A percentile compares a stretch with the other conserved stretches of the same genome.
Conservation (phyloP, 768 basidiomycete genomes). For the Termitomyces sp. region DNA sequence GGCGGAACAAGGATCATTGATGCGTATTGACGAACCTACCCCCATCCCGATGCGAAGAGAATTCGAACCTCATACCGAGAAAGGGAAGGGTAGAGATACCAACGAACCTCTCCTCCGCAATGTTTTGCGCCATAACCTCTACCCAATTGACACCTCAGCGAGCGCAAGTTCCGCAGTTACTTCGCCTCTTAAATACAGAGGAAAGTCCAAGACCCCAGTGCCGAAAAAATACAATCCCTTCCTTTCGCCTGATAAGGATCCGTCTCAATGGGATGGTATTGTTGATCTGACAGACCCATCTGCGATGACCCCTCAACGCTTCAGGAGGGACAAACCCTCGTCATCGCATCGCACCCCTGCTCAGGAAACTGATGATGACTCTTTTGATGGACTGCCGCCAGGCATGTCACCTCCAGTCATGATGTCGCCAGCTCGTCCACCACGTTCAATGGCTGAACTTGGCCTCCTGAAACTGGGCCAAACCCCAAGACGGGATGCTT, state of each 20-base stretch:
- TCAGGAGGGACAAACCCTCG: constrained; percentile 14
- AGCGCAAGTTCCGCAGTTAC: constrained; percentile 30
- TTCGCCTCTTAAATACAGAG: constrained; percentile 51
- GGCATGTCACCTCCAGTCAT: constrained; percentile 59
- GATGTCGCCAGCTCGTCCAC: constrained; percentile 56
- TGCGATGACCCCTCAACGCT: constrained; percentile 44
- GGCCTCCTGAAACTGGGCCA: constrained; percentile 46
- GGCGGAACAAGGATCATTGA: constrained; percentile 18
- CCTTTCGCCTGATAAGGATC: constrained; percentile 48
- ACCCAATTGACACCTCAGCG: constrained; percentile 35
- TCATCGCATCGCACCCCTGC: constrained; percentile 16
- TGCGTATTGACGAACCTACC: constrained; percentile 23
- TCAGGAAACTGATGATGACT: constrained; percentile 45
- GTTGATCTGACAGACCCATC: constrained; percentile 67
- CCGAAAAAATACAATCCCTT: constrained; percentile 59
- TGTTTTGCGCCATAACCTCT: constrained; percentile 54
- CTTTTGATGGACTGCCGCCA: constrained; percentile 50
- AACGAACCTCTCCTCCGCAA: constrained; percentile 43
- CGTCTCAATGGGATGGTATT: constrained; percentile 67
- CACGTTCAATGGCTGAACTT: constrained; percentile 47
- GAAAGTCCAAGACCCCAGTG: constrained; percentile 57
- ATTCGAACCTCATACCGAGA: constrained; percentile 28
- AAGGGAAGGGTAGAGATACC: constrained; percentile 48
- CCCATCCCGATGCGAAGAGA: constrained; percentile 13
- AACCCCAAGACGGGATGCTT: constrained; percentile 74